These are phyloP conservation scores for Pyrenophora seminiperda DNA, from an alignment of 2,329 filamentous ascomycete species.

Conservation along the genomic window DNA sequence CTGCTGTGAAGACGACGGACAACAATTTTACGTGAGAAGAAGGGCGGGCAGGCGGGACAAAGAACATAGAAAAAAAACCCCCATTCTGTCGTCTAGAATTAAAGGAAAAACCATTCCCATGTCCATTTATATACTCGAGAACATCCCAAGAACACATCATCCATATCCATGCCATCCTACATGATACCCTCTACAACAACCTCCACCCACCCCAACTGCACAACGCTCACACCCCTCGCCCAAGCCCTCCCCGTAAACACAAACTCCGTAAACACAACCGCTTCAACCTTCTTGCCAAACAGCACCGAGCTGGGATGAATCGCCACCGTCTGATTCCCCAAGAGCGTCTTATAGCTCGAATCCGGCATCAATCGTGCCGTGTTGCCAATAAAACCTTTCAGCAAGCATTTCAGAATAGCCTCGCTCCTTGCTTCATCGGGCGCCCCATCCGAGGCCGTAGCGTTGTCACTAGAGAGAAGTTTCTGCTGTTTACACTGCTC, in stretches of 20 bases:
- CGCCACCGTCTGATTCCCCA: constrained; percentile 65
- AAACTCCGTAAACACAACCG: constrained; percentile 69
- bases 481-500: constrained; percentile 60
- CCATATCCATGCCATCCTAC: constrained; percentile 15
- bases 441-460: constrained; percentile 12
- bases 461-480: constrained; percentile 35
- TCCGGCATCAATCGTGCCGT: constrained; percentile 65
- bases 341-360: constrained; percentile 65
- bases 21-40: constrained; percentile 19
- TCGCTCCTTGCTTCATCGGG: constrained; percentile 53
- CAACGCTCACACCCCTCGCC: constrained; percentile 65
- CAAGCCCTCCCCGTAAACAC: constrained; percentile 69
- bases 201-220: constrained; percentile 66
- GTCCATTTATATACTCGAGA: background rate
- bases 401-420: constrained; percentile 62
- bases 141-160: too few species aligned
- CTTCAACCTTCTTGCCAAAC: constrained; percentile 62
- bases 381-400: constrained; percentile 64
- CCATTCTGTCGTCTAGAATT: too few species aligned
- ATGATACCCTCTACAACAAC: constrained; percentile 52
- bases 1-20: constrained; percentile 17
- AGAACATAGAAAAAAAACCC: too few species aligned
- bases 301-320: constrained; percentile 67
- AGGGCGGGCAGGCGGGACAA: too few species aligned
- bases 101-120: too few species aligned